Base-by-base conservation (phyloP, 331 rosid species). In the Acacia concinna region DNA sequence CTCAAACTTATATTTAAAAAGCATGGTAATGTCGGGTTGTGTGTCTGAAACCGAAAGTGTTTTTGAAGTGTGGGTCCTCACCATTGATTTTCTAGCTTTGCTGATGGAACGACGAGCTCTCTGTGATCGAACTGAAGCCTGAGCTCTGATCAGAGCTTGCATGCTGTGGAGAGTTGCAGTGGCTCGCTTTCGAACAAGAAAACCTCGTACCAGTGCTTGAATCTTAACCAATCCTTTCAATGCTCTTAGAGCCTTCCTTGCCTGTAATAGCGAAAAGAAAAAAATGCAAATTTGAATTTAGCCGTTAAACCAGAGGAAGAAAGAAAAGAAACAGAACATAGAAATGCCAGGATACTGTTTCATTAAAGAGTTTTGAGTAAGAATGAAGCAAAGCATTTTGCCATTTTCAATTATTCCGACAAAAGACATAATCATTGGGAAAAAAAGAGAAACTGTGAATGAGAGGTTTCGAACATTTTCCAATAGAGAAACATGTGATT, bases 61-160 rank as follows among this genome's bases (percentile, higher is more conserved):
- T 1, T 17, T 14, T 46, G 1, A 49, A 4, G n/a, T 49, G 59
- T 52, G 46, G 52, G 67, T 13, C 37, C 83, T 79, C 82, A 95
- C 99, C 81, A 84, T 23, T 30, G 97, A 88, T 85, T 86, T 93
- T 76, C 95, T 81, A 44, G 90, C 85, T 20, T 90, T 91, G 87
- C 89, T 87, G 87, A 91, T 80, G 31, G 97, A 96, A 9, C 95
- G 93, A 30, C 95, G 99, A 38, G 98, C 98, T 6, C 97, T 81
- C 68, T 93, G 97, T 28, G 88, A 75, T 65, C 99, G 68, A 12
- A 79, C 91, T 0, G 93, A 81, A 9, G 89, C 85, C 56, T 96
- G 99, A 44, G 99, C 99, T 89, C 97, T 74, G 3, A 96, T 81
- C 1, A 96, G 92, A 84, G 97, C 99, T 76, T 96, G 98, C 98